Evolutionary conservation across 805 yeast genomes (phyloP), one percentile per base, ranked within the genome.

Genomic region (Nakazawaea ernobii): DNA sequence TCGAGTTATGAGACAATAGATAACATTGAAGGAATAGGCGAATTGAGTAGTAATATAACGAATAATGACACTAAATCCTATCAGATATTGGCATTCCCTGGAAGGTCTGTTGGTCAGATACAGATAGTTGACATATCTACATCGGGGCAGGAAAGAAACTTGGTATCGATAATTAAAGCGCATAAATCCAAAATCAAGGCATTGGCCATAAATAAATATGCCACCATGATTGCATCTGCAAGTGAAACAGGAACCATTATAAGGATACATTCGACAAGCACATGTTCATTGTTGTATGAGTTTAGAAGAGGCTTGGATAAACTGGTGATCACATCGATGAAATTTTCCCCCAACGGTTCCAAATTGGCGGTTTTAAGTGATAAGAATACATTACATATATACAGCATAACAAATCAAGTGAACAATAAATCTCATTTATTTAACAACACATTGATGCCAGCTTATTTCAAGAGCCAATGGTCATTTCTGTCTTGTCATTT

Each of bases 261-360:
- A 15, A 66, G 96, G 44, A 71, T 88, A 2, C 89, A 84, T 59
- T 81, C 88, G 5, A 77, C 89, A 1, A 70, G 72, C 43, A 80
- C 77, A 32, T 84, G 95, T 27, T 74, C 84, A 1, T 67, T 88
- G 43, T 57, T 88, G n/a, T 84, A 76, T 58, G 97, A 89, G 61
- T 91, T 91, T 58, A 72, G 98, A 55, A 72, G 99, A 43, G 99
- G 99, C 0, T 61, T 91, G 17, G 98, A 94, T 62, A 75, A 82
- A 45, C 97, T 97, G 1, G 70, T 74, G 14, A 77, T 94, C 7
- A 86, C 85, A 36, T 84, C 94, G 7, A 82, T 94, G 84, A 81
- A 81, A 46, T 90, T 92, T 61, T 84, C 92, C 5, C 90, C 86
- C 8, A 75, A 80, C 54, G 91, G 89, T 41, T 64, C 80, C 9